These are phyloP conservation scores for Collybia sp. DNA, from an alignment of 768 basidiomycete genomes.

Conservation along the genomic window DNA sequence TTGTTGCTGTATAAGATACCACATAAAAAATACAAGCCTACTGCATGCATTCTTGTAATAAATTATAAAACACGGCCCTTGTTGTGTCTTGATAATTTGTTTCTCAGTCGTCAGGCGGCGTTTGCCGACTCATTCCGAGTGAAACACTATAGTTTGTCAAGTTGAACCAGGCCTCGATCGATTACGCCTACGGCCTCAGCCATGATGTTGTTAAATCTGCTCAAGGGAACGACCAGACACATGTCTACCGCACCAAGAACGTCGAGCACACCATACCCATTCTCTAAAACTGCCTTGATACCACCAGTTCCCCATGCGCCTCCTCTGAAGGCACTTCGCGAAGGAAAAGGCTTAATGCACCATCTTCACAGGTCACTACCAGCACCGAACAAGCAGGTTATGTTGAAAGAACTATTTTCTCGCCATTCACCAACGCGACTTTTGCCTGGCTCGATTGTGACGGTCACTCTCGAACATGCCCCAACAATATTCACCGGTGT, in stretches of 20 bases:
- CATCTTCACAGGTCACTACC: conserved; percentile 64
- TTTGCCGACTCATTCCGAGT: conserved; percentile 1
- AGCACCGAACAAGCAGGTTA: conserved; percentile 61
- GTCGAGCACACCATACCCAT: conserved; percentile 50
- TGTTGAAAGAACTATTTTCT: conserved; percentile 69
- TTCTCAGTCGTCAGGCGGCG: neutral
- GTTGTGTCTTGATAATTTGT: neutral
- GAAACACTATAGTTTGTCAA: neutral
- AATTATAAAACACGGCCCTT: neutral
- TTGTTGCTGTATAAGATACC: conserved; percentile 8
- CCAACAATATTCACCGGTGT: conserved; percentile 88
- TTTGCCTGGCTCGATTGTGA: conserved; percentile 81
- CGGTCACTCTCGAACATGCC: conserved; percentile 71
- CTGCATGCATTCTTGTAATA: neutral
- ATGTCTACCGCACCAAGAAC: conserved; percentile 39
- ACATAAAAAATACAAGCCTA: conserved; percentile 1
- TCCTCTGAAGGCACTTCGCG: conserved; percentile 40
- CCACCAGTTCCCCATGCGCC: conserved; percentile 38
- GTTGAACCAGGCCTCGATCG: neutral
- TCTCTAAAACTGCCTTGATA: conserved; percentile 64
- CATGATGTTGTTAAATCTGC: conserved; percentile 32
- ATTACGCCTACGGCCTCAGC: neutral
- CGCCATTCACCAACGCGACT: conserved; percentile 64
- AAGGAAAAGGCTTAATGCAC: conserved; percentile 78
- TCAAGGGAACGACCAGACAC: conserved; percentile 31